Conservation (phyloP, 495 filamentous ascomycete species). For the Aspergillus affinis region DNA sequence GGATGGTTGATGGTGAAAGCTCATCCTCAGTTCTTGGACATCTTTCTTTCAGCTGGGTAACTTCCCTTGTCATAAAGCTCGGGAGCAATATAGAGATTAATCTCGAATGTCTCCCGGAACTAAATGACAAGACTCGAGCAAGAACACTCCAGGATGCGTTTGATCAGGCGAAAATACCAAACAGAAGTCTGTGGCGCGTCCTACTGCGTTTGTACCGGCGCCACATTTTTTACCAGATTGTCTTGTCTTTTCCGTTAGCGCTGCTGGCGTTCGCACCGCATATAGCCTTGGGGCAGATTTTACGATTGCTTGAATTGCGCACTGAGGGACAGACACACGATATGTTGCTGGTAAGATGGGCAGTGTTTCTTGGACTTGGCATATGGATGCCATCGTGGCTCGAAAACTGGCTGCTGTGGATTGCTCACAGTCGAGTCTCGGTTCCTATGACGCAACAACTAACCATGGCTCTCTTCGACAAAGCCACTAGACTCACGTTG, state of each 20-base stretch:
- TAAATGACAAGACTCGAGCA: slow-evolving; percentile 6
- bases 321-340: not conserved
- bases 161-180: slow-evolving; percentile 4
- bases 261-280: slow-evolving; percentile 8
- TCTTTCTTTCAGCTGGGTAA: slow-evolving; percentile 59
- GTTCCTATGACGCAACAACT: slow-evolving; percentile 10
- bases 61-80: slow-evolving; percentile 36
- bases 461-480: not conserved
- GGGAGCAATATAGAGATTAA: slow-evolving; percentile 53
- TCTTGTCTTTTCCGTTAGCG: slow-evolving; percentile 45
- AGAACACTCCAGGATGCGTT: slow-evolving; percentile 35
- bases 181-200: not conserved
- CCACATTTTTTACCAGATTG: slow-evolving; percentile 33
- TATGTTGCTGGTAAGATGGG: not conserved
- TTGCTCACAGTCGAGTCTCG: slow-evolving; percentile 3
- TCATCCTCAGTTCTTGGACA: slow-evolving; percentile 55
- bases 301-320: not conserved
- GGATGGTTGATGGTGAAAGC: slow-evolving; percentile 55
- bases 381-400: slow-evolving; percentile 9
- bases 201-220: not conserved
- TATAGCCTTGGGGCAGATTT: slow-evolving; percentile 1
- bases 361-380: not conserved
- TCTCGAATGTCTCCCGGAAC: slow-evolving; percentile 50
- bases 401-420: slow-evolving; percentile 13
- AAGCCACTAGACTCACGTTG: not conserved